A percentile compares a stretch with the other conserved stretches of the same genome.
phyloP scores from a whole-genome alignment of 2,329 filamentous ascomycete genomes.

The Geosmithia morbida region DNA sequence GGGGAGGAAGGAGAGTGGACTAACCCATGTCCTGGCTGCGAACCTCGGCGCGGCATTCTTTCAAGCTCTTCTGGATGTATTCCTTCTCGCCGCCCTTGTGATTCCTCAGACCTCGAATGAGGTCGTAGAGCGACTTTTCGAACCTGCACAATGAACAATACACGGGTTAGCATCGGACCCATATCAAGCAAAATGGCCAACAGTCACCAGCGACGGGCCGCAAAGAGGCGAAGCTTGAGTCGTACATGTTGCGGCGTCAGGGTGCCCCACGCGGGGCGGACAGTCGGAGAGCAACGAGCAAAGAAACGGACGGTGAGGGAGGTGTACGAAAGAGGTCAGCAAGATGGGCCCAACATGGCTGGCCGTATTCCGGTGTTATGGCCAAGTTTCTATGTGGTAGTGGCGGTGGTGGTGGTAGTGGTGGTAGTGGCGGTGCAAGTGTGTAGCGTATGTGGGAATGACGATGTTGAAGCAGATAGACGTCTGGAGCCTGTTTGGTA shows the following conservation, averaged over 20 bases:
- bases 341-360: not conserved
- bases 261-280: slow-evolving; percentile 4
- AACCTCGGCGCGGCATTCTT: slow-evolving; percentile 91
- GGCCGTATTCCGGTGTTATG: not conserved
- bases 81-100: slow-evolving; percentile 92
- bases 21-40: slow-evolving; percentile 77
- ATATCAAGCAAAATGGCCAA: not conserved
- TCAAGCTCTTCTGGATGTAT: slow-evolving; percentile 84
- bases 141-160: slow-evolving; percentile 49
- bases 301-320: not conserved
- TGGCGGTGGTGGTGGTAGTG: too few species aligned
- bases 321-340: too few species aligned
- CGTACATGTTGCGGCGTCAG: slow-evolving; percentile 2
- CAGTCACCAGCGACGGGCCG: not conserved
- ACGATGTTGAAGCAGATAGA: not conserved
- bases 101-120: slow-evolving; percentile 88
- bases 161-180: not conserved
- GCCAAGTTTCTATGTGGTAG: not conserved
- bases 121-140: slow-evolving; percentile 97
- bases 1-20: not conserved
- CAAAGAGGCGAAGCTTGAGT: not conserved
- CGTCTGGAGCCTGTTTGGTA: not conserved
- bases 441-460: not conserved
- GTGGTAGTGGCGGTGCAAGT: not conserved
- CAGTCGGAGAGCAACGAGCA: not conserved